Evolutionary conservation across 306 rosid genomes (phyloP), one percentile per base, ranked within the genome.

Genomic region (Gynostemma pentaphyllum): DNA sequence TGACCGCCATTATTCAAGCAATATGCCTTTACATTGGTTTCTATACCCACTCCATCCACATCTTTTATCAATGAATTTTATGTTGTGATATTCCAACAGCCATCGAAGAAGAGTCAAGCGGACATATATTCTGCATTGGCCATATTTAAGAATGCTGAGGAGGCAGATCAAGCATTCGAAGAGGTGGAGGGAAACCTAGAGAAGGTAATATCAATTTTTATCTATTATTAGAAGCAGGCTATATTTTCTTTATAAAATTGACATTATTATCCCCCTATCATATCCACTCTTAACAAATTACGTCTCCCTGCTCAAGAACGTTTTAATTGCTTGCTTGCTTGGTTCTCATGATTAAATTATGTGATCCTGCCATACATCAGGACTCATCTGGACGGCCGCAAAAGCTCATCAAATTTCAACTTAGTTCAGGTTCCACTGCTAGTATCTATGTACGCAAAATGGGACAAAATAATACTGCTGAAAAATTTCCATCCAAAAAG

Each of bases 341-440:
- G 49, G 34, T 60, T 39, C 22, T 60, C 37, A 32, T 60, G 48
- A 37, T 60, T 60, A 32, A 37, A 16, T 52, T 61, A 3, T 7
- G 13, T 46, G 34, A 19, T 72, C 26, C 62, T 52, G 18, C 63
- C 22, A 40, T 54, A 16, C 76, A 23, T 26, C 68, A 89, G 97
- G 97, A 89, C 73, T 56, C 85, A 8, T 27, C 1, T 68, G 89
- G 97, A 32, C 75, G 55, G 49, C 87, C 81, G 2, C 97, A 89
- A 73, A 89, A 89, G 57, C 71, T 54, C 15, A 40, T 77, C 44
- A 54, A 48, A 49, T 75, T 74, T 70, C 67, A 41, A 37, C 72
- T 48, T 45, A 69, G 66, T 64, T 57, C 76, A 0, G 92, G 86
- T 15, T 26, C 2, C 23, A 45, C 7, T 48, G 70, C 63, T 19